Conservation (phyloP, 2,329 filamentous ascomycete genomes). For the Neofusicoccum parvum region DNA sequence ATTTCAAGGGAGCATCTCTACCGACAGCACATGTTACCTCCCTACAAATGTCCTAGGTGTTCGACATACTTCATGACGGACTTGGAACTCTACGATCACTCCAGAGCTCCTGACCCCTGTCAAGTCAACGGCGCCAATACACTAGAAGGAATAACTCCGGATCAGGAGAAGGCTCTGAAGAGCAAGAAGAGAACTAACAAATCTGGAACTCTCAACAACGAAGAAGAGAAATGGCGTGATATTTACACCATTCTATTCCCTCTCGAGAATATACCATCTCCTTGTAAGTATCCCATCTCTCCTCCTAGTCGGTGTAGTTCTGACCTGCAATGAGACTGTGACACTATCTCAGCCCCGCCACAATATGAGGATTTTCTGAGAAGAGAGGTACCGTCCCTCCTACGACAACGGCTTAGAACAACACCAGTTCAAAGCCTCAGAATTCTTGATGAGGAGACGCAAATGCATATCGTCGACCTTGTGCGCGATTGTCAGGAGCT, state of each 20-base stretch:
- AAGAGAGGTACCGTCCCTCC: background rate
- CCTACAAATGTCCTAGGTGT: background rate
- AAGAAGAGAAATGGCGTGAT: background rate
- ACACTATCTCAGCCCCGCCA: background rate
- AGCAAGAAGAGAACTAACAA: background rate
- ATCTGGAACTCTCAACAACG: background rate
- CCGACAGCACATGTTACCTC: background rate
- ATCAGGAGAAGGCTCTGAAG: conserved; percentile 13
- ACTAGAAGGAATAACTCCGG: background rate
- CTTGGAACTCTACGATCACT: background rate
- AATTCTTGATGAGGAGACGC: no score
- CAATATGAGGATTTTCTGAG: background rate
- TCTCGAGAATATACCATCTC: background rate
- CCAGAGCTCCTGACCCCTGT: background rate
- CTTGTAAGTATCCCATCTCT: background rate
- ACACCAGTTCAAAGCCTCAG: background rate
- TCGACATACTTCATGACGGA: background rate
- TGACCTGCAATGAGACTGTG: background rate
- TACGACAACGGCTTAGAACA: background rate
- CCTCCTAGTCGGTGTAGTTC: background rate
- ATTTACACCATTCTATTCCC: background rate
- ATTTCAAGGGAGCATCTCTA: background rate
- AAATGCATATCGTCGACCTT: no score
- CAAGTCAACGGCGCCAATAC: background rate
- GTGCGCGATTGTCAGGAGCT: no score